Conservation (phyloP, 148 eudicot species). For the Dianthus caryophyllus region DNA sequence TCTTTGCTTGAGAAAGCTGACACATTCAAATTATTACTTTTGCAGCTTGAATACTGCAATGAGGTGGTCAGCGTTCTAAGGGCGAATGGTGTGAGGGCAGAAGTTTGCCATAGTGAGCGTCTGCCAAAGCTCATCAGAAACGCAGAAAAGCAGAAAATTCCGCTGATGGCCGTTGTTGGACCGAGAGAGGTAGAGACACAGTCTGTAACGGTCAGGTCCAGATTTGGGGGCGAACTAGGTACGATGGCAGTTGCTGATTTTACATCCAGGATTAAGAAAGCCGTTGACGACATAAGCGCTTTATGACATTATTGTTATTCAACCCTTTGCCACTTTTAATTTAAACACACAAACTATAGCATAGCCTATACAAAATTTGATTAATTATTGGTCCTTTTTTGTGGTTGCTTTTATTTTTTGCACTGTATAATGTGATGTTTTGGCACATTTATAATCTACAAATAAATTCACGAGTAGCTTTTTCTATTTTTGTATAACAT, state of each 20-base stretch:
- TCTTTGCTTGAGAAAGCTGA: background rate
- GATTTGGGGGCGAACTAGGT: constrained; percentile 83
- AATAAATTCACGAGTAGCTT: no score
- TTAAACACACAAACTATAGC: background rate
- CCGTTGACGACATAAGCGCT: constrained; percentile 50
- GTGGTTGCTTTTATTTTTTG: no score
- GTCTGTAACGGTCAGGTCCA: constrained; percentile 79
- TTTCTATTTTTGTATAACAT: no score
- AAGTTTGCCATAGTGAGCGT: constrained; percentile 87
- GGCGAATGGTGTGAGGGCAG: constrained; percentile 66
- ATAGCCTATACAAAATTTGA: constrained; percentile 10
- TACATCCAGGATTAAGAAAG: constrained; percentile 41
- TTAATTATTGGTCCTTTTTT: background rate
- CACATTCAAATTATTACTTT: background rate
- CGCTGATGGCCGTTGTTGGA: constrained; percentile 90
- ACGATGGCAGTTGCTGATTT: constrained; percentile 63
- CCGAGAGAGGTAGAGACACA: constrained; percentile 76
- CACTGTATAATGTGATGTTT: no score
- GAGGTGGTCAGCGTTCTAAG: constrained; percentile 54
- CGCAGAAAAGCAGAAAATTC: constrained; percentile 86
- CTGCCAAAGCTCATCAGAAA: constrained; percentile 82
- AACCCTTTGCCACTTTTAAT: background rate
- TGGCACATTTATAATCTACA: no score
- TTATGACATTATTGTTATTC: constrained; percentile 29
- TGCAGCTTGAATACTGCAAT: constrained; percentile 66